These are phyloP conservation scores for Neurospora tetraspora DNA, from an alignment of 495 filamentous ascomycete species.

Conservation along the genomic window DNA sequence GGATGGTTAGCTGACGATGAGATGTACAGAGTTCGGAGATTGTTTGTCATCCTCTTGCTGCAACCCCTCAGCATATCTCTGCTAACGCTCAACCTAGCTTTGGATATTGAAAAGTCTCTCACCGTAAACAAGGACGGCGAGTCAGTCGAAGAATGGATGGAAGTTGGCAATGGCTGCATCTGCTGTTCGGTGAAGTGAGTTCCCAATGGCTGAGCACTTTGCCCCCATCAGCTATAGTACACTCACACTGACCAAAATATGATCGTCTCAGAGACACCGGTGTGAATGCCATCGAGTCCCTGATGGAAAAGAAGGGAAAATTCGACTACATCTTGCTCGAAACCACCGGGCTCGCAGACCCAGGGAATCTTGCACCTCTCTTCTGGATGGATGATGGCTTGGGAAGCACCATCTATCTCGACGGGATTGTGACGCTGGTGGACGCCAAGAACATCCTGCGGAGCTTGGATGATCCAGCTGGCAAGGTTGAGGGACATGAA, in stretches of 20 bases:
- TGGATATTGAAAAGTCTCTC: slow-evolving; percentile 89
- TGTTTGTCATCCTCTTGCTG: slow-evolving; percentile 44
- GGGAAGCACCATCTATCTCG: slow-evolving; percentile 87
- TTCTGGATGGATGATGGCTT: slow-evolving; percentile 97
- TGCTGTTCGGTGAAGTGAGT: slow-evolving; percentile 93
- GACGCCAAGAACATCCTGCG: slow-evolving; percentile 86
- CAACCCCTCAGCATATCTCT: background rate
- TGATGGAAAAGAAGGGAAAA: slow-evolving; percentile 88
- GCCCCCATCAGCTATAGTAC: background rate
- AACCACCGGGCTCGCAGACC: slow-evolving; percentile 91
- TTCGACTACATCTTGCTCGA: slow-evolving; percentile 99
- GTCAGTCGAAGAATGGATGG: slow-evolving; percentile 88
- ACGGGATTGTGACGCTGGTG: slow-evolving; percentile 92
- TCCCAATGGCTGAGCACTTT: background rate
- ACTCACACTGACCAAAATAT: background rate
- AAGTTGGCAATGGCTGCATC: slow-evolving; percentile 93
- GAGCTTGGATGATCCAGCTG: slow-evolving; percentile 64
- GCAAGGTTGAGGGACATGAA: slow-evolving; percentile 48
- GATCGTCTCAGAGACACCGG: slow-evolving; percentile 59
- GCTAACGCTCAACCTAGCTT: slow-evolving; percentile 42
- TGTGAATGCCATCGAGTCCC: slow-evolving; percentile 83
- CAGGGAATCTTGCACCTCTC: slow-evolving; percentile 86
- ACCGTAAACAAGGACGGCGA: slow-evolving; percentile 79
- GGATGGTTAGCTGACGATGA: background rate
- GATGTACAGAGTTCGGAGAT: slow-evolving; percentile 73